These are phyloP conservation scores for Coemansia sp. DNA, from an alignment of 192 early-diverging fungal species.

Conservation along the genomic window DNA sequence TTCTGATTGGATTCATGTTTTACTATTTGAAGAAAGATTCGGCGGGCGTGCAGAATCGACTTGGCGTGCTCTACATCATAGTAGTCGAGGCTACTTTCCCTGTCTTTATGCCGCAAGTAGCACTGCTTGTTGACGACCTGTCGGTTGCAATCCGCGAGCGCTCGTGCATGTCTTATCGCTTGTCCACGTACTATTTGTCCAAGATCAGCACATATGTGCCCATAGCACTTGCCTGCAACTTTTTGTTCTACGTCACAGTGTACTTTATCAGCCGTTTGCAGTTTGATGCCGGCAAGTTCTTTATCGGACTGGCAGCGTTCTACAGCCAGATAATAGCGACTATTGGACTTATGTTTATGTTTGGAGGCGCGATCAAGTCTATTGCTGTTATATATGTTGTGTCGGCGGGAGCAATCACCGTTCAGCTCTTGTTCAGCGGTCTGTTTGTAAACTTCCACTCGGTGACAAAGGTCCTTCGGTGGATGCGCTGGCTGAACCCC, in stretches of 20 bases:
- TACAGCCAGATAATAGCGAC: slow-evolving; percentile 42
- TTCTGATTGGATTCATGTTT: slow-evolving; percentile 61
- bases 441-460: slow-evolving; percentile 42
- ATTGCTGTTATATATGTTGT: slow-evolving; percentile 44
- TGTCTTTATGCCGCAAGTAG: slow-evolving; percentile 55
- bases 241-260: slow-evolving; percentile 31
- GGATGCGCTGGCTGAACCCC: slow-evolving; percentile 52
- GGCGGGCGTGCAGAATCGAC: slow-evolving; percentile 45
- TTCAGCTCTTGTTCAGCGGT: slow-evolving; percentile 50
- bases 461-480: slow-evolving; percentile 41
- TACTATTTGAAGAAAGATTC: slow-evolving; percentile 49
- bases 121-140: slow-evolving; percentile 43
- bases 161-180: slow-evolving; percentile 58
- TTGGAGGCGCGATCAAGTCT: slow-evolving; percentile 33
- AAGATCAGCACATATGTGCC: slow-evolving; percentile 57
- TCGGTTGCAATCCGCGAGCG: slow-evolving; percentile 62
- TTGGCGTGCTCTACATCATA: slow-evolving; percentile 49
- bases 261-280: slow-evolving; percentile 47
- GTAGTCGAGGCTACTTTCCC: slow-evolving; percentile 58
- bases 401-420: slow-evolving; percentile 33
- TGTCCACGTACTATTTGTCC: slow-evolving; percentile 59
- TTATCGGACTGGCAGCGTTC: slow-evolving; percentile 30
- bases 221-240: slow-evolving; percentile 29
- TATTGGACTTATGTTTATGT: slow-evolving; percentile 42
- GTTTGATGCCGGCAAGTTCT: slow-evolving; percentile 39